Evolutionary conservation across 495 filamentous ascomycete species (phyloP).

Genomic region (Aspergillus sclerotioniger): DNA sequence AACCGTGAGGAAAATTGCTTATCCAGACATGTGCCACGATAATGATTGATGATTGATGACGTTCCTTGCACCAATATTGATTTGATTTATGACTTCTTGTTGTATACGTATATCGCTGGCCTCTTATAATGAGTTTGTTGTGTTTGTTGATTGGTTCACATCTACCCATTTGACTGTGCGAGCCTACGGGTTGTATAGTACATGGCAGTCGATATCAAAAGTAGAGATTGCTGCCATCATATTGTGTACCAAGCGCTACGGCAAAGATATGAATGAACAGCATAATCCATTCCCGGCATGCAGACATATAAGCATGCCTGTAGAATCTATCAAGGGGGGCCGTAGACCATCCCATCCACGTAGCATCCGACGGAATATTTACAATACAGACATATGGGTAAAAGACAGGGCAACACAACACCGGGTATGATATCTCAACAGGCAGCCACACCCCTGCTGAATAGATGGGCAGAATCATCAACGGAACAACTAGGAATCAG

Average conservation of each 20-base stretch:
- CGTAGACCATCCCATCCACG: not conserved
- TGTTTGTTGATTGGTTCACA: not conserved
- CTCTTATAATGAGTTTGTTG: not conserved
- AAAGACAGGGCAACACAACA: not conserved
- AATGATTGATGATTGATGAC: conserved; percentile 6
- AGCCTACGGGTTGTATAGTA: too few relatives aligned
- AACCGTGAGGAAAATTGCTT: not conserved
- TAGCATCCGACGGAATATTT: not conserved
- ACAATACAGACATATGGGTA: not conserved
- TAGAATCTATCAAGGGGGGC: not conserved
- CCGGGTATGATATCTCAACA: not conserved
- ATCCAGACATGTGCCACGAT: not conserved
- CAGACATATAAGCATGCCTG: not conserved
- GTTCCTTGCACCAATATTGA: not conserved
- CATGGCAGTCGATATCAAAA: too few relatives aligned
- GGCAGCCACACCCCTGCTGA: not conserved
- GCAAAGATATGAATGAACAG: not conserved
- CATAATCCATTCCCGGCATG: not conserved
- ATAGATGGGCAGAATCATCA: not conserved
- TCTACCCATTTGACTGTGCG: not conserved
- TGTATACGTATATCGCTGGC: not conserved
- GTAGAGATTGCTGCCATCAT: not conserved
- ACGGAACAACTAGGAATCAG: not conserved
- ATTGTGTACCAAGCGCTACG: not conserved
- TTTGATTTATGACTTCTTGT: not conserved